Conservation (phyloP, 2,329 filamentous ascomycete genomes). For the Phaeosphaeria sp. region DNA sequence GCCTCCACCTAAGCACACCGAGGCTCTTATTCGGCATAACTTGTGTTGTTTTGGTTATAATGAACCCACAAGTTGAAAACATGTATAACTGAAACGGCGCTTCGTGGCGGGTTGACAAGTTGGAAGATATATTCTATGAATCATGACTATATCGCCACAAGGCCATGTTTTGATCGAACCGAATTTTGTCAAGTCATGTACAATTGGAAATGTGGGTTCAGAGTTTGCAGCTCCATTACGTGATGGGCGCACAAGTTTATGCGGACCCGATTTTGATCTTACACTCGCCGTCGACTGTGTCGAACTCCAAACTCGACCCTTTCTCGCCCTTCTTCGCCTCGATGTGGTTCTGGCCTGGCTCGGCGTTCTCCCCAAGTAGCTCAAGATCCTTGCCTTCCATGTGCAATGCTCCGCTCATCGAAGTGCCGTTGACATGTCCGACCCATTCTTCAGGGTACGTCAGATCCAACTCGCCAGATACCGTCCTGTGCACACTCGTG, state of each 20-base stretch:
- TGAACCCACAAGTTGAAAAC: not conserved
- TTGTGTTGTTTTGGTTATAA: not conserved
- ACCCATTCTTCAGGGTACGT: constrained; percentile 53
- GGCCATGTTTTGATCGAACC: not conserved
- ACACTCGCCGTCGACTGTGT: constrained; percentile 39
- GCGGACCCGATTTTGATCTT: constrained; percentile 41
- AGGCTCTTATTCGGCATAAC: not conserved
- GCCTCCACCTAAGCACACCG: not conserved
- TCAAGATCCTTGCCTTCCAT: constrained; percentile 49
- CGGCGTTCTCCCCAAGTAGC: constrained; percentile 34
- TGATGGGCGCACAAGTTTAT: constrained; percentile 8
- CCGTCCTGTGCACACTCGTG: constrained; percentile 44
- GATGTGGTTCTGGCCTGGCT: constrained; percentile 39
- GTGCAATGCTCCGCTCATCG: constrained; percentile 46
- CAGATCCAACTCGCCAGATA: constrained; percentile 44
- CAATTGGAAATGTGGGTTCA: not conserved
- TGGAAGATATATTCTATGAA: not conserved
- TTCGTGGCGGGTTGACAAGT: not conserved
- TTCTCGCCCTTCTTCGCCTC: constrained; percentile 50
- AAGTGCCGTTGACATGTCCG: constrained; percentile 46
- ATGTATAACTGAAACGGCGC: not conserved
- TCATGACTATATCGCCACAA: not conserved
- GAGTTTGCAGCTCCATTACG: not conserved
- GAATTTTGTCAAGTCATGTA: not conserved
- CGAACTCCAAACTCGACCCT: constrained; percentile 42